phyloP scores from a whole-genome alignment of 257 asterid genomes.

The Rhazya stricta region DNA sequence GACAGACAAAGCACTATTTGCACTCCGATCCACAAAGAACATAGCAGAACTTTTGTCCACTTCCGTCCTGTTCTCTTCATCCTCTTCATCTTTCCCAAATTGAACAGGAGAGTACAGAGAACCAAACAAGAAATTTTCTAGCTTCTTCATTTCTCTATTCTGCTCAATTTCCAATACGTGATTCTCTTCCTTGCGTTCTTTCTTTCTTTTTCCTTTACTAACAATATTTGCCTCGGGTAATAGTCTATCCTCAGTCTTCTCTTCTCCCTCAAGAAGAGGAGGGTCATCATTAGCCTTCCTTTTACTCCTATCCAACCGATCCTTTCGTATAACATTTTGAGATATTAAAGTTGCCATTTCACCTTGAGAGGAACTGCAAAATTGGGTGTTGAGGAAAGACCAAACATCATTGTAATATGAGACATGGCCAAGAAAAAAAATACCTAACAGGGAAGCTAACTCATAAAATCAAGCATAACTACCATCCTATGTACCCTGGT shows the following conservation, averaged over 20 bases:
- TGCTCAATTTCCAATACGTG: constrained; percentile 39
- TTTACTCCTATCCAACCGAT: constrained; percentile 34
- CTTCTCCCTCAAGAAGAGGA: constrained; percentile 20
- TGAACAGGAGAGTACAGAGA: constrained; percentile 57
- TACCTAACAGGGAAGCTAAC: background rate
- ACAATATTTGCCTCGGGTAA: constrained; percentile 17
- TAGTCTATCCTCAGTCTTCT: constrained; percentile 26
- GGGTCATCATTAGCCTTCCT: constrained; percentile 26
- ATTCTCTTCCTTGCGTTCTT: constrained; percentile 31
- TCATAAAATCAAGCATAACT: background rate
- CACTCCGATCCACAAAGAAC: constrained; percentile 65
- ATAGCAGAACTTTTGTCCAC: constrained; percentile 41
- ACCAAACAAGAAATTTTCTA: constrained; percentile 66
- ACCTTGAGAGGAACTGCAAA: background rate
- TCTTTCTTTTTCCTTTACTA: constrained; percentile 44
- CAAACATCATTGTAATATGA: background rate
- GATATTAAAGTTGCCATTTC: constrained; percentile 61
- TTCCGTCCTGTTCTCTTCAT: constrained; percentile 34
- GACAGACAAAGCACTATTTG: constrained; percentile 45
- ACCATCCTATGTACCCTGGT: background rate
- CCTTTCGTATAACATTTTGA: constrained; percentile 55
- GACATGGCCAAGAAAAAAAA: background rate
- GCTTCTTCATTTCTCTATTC: constrained; percentile 61
- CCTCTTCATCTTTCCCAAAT: constrained; percentile 53
- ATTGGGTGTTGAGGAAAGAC: background rate